Base-by-base conservation (phyloP, 352 stramenopile genomes). In the Pythium coloratum region DNA sequence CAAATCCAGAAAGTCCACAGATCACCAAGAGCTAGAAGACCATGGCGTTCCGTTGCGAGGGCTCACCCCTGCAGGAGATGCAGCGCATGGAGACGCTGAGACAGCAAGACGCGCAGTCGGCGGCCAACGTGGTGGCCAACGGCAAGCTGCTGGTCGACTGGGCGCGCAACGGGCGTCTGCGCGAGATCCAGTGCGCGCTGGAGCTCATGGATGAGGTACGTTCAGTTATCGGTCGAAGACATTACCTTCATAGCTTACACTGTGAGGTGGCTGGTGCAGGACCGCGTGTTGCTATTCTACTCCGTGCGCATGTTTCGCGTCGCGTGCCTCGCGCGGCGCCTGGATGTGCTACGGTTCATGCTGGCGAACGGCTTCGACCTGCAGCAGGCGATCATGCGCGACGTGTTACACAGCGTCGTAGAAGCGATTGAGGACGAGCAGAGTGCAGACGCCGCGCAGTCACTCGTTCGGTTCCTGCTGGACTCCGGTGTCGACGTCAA, bases 271-370 rank as follows among this genome's bases (percentile, higher is more conserved):
- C n/a, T 26, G 6, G 50, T 40, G 18, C 47, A 89, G 73, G 67
- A 76, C 9, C 76, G 81, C 55, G 70, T 87, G 40, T 60, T 90
- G 51, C 67, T 84, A 26, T 93, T 90, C 62, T 87, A 91, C 61
- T 69, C 64, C 24, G 73, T 88, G 51, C 79, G 79, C 36, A 90
- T 91, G 78, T 93, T 93, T 53, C 81, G 81, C 28, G 72, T 81
- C 20, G 85, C 85, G 61, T 90, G 80, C 51, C 14, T 42, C 3
- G 56, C 51, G 9, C 73, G 62, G 3, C 76, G 76, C 28, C 49
- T 92, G 26, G 84, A 91, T 58, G 74, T 92, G 28, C 55, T 94
- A 42, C 77, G 70, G 7, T 84, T 90, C 57, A 78, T 92, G 80
- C 55, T 91, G 12, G 38, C 69, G 44, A 84, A 91, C 32, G 84